Percentiles rank a stretch among this genome's conserved stretches.
phyloP scores from a whole-genome alignment of 1,284 basidiomycete species.

The Microbotryum silenes-acaulis region DNA sequence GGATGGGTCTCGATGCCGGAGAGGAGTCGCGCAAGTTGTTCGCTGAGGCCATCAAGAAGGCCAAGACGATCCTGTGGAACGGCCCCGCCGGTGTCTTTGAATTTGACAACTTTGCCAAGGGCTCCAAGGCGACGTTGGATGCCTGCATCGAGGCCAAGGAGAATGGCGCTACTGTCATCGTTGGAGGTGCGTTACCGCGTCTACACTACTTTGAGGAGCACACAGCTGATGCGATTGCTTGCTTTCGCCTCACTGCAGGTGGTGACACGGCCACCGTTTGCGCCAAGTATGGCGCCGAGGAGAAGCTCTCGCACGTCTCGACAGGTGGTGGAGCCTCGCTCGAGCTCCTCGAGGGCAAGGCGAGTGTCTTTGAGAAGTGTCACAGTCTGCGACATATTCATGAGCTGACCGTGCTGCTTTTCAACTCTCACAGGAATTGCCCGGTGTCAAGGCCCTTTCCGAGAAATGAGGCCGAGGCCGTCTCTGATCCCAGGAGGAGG shows the following conservation, averaged over 20 bases:
- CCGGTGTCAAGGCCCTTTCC: conserved; percentile 75
- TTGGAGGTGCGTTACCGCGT: conserved; percentile 43
- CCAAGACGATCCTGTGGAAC: conserved; percentile 97
- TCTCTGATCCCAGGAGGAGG: background rate
- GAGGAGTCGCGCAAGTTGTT: conserved; percentile 73
- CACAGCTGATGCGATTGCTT: background rate
- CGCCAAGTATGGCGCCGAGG: conserved; percentile 66
- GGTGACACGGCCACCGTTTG: conserved; percentile 90
- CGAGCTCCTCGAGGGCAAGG: conserved; percentile 95
- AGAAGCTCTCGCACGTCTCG: conserved; percentile 87
- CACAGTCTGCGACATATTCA: too few relatives aligned
- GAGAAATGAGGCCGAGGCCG: conserved; percentile 48
- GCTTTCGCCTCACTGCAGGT: conserved; percentile 43
- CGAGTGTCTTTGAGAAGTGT: conserved; percentile 39
- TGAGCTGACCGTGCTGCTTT: background rate
- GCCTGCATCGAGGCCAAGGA: conserved; percentile 80
- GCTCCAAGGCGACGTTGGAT: conserved; percentile 76
- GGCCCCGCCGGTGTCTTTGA: conserved; percentile 98
- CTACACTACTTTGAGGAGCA: background rate
- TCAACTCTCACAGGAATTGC: conserved; percentile 52
- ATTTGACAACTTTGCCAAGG: conserved; percentile 81
- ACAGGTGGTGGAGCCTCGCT: conserved; percentile 95
- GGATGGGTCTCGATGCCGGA: conserved; percentile 84
- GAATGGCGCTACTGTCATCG: conserved; percentile 83
- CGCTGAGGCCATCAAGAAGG: conserved; percentile 67